phyloP scores from a whole-genome alignment of 129 eudicot species.

The Helichrysum umbraculigerum region DNA sequence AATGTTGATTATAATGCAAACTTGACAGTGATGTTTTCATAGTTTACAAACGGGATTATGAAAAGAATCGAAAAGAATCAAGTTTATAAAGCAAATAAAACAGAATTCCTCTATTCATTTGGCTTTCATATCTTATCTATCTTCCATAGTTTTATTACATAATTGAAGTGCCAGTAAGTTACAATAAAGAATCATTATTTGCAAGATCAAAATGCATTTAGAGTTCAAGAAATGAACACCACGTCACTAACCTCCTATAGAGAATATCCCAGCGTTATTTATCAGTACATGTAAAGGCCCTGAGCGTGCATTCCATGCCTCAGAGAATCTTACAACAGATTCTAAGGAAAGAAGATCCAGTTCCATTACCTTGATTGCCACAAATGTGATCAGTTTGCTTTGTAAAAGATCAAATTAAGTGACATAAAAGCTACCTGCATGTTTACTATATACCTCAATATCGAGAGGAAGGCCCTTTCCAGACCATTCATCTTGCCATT shows the following conservation, averaged over 20 bases:
- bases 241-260: conserved; percentile 75
- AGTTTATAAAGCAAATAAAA: not conserved
- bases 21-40: not conserved
- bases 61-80: not conserved
- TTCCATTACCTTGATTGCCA: conserved; percentile 64
- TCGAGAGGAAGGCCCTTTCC: conserved; percentile 82
- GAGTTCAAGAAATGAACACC: conserved; percentile 2
- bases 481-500: conserved; percentile 90
- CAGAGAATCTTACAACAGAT: conserved; percentile 83
- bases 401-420: not conserved
- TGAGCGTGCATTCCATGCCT: conserved; percentile 87
- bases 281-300: conserved; percentile 87
- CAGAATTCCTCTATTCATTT: not conserved
- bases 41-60: conserved; percentile 15
- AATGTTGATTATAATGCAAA: not conserved
- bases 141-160: not conserved
- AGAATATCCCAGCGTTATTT: conserved; percentile 92
- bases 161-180: not conserved
- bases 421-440: not conserved
- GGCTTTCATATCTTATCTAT: not conserved
- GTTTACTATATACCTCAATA: conserved; percentile 62
- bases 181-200: not conserved
- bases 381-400: conserved; percentile 10
- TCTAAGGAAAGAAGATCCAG: conserved; percentile 87
- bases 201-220: not conserved